Evolutionary conservation across 73 alveolate genomes (phyloP).

Genomic region (Paraurostyla sp.): DNA sequence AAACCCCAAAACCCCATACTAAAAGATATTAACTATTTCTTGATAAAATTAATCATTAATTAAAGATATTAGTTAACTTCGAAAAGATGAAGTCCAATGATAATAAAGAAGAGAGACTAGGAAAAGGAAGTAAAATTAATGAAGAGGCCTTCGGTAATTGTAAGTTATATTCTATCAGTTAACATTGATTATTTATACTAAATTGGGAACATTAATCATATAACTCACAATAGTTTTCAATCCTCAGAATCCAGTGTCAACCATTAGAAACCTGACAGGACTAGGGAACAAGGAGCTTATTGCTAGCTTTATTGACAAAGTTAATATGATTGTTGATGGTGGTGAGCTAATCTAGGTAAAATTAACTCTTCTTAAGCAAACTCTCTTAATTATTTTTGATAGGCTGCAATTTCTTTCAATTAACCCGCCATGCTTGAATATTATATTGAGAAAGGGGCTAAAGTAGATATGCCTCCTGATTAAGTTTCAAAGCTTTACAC

Average conservation of each 20-base stretch:
- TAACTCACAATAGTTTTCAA: conserved; percentile 1
- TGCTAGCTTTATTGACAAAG: not conserved
- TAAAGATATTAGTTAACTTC: too few species aligned
- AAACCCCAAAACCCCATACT: too few species aligned
- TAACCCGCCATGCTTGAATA: conserved; percentile 11
- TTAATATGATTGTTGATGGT: conserved; percentile 21
- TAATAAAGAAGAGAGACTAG: not conserved
- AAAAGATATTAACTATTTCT: too few species aligned
- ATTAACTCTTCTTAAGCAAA: not conserved
- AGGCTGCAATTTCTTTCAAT: conserved; percentile 44
- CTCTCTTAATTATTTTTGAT: not conserved
- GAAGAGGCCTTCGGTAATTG: not conserved
- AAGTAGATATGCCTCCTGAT: conserved; percentile 41
- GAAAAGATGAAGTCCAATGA: not conserved
- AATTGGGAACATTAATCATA: not conserved
- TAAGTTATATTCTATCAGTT: not conserved
- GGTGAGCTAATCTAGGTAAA: conserved; percentile 24
- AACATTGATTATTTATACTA: not conserved
- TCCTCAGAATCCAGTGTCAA: conserved; percentile 19
- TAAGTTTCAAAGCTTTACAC: conserved; percentile 8
- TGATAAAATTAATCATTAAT: too few species aligned
- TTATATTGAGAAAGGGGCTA: conserved; percentile 37
- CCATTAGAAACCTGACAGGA: conserved; percentile 23
- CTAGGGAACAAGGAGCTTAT: not conserved
- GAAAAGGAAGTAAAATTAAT: not conserved